These are phyloP conservation scores for Ochromonas danica DNA, from an alignment of 108 stramenopile genomes.

Conservation along the genomic window DNA sequence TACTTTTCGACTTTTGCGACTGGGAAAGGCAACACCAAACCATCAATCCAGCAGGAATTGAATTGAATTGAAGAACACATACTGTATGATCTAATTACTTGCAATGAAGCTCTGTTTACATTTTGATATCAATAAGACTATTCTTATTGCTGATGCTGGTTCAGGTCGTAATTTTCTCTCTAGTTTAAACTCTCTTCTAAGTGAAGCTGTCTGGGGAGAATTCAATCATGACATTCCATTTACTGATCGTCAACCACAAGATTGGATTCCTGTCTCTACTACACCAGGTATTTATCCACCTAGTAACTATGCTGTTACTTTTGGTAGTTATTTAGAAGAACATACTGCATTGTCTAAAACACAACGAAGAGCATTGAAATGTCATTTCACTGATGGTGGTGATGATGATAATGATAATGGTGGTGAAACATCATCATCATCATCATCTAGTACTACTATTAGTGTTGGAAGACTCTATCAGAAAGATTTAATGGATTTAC, in stretches of 20 bases:
- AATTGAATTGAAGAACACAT: too few relatives aligned
- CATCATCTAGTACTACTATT: too few relatives aligned
- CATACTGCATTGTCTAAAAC: background rate
- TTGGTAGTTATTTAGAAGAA: conserved; percentile 23
- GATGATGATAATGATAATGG: too few relatives aligned
- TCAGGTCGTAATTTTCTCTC: background rate
- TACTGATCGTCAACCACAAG: background rate
- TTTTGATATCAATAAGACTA: conserved; percentile 32
- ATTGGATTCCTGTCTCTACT: background rate
- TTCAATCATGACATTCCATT: background rate
- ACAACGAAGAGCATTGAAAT: conserved; percentile 23
- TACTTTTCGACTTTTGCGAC: too few relatives aligned
- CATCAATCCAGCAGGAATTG: too few relatives aligned
- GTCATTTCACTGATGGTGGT: background rate
- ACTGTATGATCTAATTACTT: background rate
- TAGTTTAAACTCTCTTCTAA: background rate
- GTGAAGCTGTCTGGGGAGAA: conserved; percentile 20
- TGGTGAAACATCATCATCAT: too few relatives aligned
- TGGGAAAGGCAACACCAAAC: too few relatives aligned
- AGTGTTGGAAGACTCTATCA: conserved; percentile 6
- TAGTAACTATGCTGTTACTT: background rate
- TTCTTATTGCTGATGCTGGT: background rate
- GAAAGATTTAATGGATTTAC: background rate
- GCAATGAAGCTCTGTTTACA: background rate
- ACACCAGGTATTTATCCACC: background rate